Percentiles rank a stretch among this genome's conserved stretches.
Conservation (phyloP, 1,284 basidiomycete genomes). For the Sporisorium exsertum region DNA sequence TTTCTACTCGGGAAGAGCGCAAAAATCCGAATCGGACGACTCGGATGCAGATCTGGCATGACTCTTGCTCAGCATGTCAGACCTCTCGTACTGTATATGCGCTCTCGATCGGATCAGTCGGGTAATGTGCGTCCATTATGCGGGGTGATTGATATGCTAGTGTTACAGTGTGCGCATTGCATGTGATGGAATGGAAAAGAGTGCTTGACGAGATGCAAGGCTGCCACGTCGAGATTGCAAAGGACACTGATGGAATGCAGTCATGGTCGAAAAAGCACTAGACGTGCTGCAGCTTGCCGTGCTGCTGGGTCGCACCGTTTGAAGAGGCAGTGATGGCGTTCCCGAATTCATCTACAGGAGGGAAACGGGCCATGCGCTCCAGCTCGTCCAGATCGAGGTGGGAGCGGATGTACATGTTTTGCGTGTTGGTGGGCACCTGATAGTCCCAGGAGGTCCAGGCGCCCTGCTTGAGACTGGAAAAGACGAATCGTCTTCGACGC, state of each 20-base stretch:
- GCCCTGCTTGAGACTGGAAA: conserved; percentile 40
- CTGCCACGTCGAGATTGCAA: not conserved
- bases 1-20: conserved; percentile 16
- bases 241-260: not conserved
- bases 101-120: not conserved
- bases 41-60: not conserved
- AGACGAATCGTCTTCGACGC: conserved; percentile 36
- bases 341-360: conserved; percentile 35
- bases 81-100: not conserved
- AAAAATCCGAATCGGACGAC: conserved; percentile 10
- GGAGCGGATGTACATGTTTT: conserved; percentile 44
- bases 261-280: not conserved
- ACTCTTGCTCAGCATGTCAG: not conserved
- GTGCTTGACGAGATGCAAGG: not conserved
- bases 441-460: conserved; percentile 47
- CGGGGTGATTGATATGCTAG: not conserved
- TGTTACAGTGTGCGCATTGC: not conserved
- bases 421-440: conserved; percentile 37
- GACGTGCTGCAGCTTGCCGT: conserved; percentile 7
- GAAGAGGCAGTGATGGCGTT: conserved; percentile 10
- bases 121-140: not conserved
- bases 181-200: not conserved
- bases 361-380: conserved; percentile 46
- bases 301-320: not conserved
- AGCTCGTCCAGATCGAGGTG: conserved; percentile 41